Percentiles rank a stretch among this genome's conserved stretches.
Conservation (phyloP, 1,284 basidiomycete genomes). For the Cerrena zonata region DNA sequence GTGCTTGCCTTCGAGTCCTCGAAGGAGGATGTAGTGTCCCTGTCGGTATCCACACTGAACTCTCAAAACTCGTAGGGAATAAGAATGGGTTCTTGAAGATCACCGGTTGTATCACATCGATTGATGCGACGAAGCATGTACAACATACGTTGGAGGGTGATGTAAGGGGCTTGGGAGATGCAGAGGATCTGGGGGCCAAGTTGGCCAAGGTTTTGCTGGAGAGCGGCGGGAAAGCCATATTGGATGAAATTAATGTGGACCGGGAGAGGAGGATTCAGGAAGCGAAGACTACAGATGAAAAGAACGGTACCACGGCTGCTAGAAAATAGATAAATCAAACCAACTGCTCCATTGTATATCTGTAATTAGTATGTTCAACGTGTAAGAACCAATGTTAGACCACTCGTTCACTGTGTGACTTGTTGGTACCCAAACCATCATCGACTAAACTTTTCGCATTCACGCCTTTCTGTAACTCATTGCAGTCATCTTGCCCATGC, state of each 20-base stretch:
- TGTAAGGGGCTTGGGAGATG: conserved; percentile 53
- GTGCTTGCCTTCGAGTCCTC: conserved; percentile 78
- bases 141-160: conserved; percentile 53
- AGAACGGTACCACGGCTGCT: conserved; percentile 14
- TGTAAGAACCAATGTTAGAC: no score
- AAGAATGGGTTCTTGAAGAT: conserved; percentile 45
- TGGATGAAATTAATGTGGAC: conserved; percentile 74
- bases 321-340: no score
- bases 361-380: no score
- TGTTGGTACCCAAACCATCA: no score
- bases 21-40: conserved; percentile 98
- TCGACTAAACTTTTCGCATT: no score
- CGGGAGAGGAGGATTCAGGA: conserved; percentile 51
- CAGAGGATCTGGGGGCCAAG: conserved; percentile 61
- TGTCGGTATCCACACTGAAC: conserved; percentile 67
- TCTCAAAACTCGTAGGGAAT: no score
- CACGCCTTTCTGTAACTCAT: no score
- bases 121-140: conserved; percentile 69
- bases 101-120: conserved; percentile 74
- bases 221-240: conserved; percentile 67
- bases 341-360: no score
- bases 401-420: no score
- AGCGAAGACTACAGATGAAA: conserved; percentile 28
- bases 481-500: no score
- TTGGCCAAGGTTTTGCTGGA: conserved; percentile 62